Conservation (phyloP, 2,329 filamentous ascomycete species). For the Ascochyta pisi region DNA sequence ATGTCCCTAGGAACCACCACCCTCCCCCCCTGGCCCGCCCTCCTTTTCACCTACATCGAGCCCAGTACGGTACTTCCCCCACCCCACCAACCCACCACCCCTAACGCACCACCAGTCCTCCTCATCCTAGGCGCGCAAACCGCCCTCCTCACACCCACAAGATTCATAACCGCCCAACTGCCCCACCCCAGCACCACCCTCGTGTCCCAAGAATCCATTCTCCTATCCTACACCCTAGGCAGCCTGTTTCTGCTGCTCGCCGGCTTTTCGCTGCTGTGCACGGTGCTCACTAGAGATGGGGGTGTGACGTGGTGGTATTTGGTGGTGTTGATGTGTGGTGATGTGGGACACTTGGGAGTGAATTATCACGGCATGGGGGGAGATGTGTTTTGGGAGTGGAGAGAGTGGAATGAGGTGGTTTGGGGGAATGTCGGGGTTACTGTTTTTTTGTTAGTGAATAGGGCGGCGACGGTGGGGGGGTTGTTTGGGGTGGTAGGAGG, state of each 20-base stretch:
- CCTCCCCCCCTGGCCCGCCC: conserved; percentile 33
- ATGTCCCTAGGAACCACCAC: conserved; percentile 34
- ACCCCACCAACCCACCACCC: neutral
- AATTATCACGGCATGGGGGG: conserved; percentile 31
- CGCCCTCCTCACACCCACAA: conserved; percentile 18
- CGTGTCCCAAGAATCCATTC: conserved; percentile 13
- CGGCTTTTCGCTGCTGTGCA: conserved; percentile 30
- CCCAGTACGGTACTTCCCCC: conserved; percentile 30
- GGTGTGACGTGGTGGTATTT: conserved; percentile 33
- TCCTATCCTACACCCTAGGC: conserved; percentile 32
- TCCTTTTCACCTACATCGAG: conserved; percentile 37
- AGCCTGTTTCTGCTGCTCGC: conserved; percentile 35
- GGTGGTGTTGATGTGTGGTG: conserved; percentile 20
- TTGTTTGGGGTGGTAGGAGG: conserved; percentile 33
- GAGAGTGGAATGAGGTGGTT: conserved; percentile 31
- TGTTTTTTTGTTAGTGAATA: conserved; percentile 31
- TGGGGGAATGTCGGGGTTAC: conserved; percentile 35
- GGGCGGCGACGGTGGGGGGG: conserved; percentile 27
- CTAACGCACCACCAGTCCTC: too few relatives aligned
- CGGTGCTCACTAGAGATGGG: conserved; percentile 29
- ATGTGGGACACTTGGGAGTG: conserved; percentile 34
- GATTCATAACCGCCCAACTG: conserved; percentile 24
- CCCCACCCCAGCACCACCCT: conserved; percentile 16
- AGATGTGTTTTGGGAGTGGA: conserved; percentile 30
- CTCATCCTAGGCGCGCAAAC: conserved; percentile 19